A percentile compares a stretch with the other conserved stretches of the same genome.
Evolutionary conservation across 768 basidiomycete species (phyloP).

Genomic region (Panellus pusillus): DNA sequence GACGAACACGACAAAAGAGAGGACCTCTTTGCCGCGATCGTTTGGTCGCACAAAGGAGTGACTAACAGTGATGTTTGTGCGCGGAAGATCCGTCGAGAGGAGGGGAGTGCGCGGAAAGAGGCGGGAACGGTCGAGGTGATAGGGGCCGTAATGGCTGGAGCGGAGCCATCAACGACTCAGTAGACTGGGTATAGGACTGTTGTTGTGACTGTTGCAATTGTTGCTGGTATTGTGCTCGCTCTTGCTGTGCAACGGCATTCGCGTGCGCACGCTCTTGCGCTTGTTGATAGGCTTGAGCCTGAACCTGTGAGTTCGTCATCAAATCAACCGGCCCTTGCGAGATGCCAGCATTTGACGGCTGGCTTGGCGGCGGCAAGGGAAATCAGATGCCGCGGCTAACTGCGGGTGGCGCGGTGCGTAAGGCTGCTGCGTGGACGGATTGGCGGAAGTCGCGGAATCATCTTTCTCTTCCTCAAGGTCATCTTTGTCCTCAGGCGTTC

Average conservation of each 20-base stretch:
- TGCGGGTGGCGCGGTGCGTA: slow-evolving; percentile 6
- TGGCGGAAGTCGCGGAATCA: slow-evolving; percentile 16
- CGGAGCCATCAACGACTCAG: slow-evolving; percentile 7
- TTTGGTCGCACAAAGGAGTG: slow-evolving; percentile 86
- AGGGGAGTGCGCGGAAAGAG: slow-evolving; percentile 72
- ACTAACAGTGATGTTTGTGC: slow-evolving; percentile 68
- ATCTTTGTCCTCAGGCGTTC: slow-evolving; percentile 22
- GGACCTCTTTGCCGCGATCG: slow-evolving; percentile 87
- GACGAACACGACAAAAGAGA: slow-evolving; percentile 83
- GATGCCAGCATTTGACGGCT: neutral
- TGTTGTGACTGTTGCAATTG: neutral
- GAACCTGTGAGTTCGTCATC: slow-evolving; percentile 37
- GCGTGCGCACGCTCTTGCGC: slow-evolving; percentile 24
- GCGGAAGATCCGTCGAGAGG: slow-evolving; percentile 68
- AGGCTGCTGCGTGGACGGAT: slow-evolving; percentile 14
- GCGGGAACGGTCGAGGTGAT: slow-evolving; percentile 34
- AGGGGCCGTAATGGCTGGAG: slow-evolving; percentile 26
- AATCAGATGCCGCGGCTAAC: slow-evolving; percentile 11
- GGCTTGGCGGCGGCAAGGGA: slow-evolving; percentile 16
- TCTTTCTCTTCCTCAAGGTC: slow-evolving; percentile 32
- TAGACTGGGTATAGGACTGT: neutral
- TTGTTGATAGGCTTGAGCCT: slow-evolving; percentile 28
- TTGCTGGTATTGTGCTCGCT: slow-evolving; percentile 15
- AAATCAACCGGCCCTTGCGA: slow-evolving; percentile 15
- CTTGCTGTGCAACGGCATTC: slow-evolving; percentile 20